Base-by-base conservation (phyloP, 768 basidiomycete species). In the Phlebiopsis gigantea region DNA sequence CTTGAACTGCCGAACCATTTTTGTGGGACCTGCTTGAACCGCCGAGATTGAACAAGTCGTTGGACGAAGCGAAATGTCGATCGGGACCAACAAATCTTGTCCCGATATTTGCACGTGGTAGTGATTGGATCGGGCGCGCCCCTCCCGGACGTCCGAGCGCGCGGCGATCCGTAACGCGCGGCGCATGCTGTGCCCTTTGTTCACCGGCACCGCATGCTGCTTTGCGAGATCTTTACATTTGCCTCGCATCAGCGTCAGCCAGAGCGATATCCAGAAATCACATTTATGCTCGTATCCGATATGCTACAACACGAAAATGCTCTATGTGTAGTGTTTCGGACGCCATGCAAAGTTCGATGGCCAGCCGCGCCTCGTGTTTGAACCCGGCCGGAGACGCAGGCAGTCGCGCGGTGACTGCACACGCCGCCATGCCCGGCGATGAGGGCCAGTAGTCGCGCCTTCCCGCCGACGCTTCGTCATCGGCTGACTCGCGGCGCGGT, bases 1-100 rank as follows among this genome's bases (percentile, higher is more conserved):
- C 76, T 96, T 98, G 71, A 98, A 82, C 74, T 96, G 87, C 62
- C 95, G 80, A 77, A 97, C 93, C 87, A 90, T 89, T 17, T 17
- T 39, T 10, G n/a, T n/a, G n/a, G n/a, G n/a, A n/a, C n/a, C n/a
- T n/a, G n/a, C n/a, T n/a, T n/a, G n/a, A n/a, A n/a, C n/a, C n/a
- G n/a, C n/a, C n/a, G n/a, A 62, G 56, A 51, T 39, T 2, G 8
- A 9, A 17, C 12, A 17, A 39, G 34, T 39, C 34, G 46, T 15
- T 48, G 7, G 12, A 17, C 34, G 22, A 22, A 30, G 47, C 15
- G 10, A 30, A 48, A 48, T 48, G 26, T 15, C 29, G 47, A 48
- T 48, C 47, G 21, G 47, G 29, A 19, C 47, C 47, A 28, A 29
- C 47, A 48, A 29, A 48, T 48, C 47, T 48, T 29, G 47, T 14